Conservation (phyloP, 1,139 yeast species). For the Candida sanyaensis region DNA sequence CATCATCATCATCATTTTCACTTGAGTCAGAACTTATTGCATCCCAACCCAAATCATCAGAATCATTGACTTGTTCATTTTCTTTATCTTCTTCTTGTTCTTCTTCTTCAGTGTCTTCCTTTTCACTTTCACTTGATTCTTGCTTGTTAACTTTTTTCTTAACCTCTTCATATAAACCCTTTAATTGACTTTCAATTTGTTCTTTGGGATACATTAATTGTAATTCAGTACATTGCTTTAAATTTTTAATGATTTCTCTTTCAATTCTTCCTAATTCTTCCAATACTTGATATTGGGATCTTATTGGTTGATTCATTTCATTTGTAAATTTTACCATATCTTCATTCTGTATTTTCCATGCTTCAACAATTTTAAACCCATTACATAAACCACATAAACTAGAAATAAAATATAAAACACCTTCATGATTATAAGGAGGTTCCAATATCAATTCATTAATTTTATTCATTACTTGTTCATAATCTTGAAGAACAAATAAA, state of each 20-base stretch:
- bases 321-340: constrained; percentile 4
- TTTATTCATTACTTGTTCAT: constrained; percentile 25
- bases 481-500: constrained; percentile 29
- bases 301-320: constrained; percentile 7
- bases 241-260: constrained; percentile 21
- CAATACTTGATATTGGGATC: constrained; percentile 7
- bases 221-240: constrained; percentile 30
- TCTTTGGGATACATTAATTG: constrained; percentile 31
- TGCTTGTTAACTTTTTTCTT: neutral
- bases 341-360: constrained; percentile 5
- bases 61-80: neutral
- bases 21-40: constrained; percentile 10
- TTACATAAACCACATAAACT: constrained; percentile 29
- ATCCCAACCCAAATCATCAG: constrained; percentile 10
- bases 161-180: constrained; percentile 1
- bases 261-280: constrained; percentile 15
- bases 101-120: constrained; percentile 8
- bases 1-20: neutral
- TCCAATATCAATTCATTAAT: constrained; percentile 43
- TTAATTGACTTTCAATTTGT: constrained; percentile 20
- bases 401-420: constrained; percentile 37
- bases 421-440: constrained; percentile 49
- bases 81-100: constrained; percentile 7
- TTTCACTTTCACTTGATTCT: constrained; percentile 2
- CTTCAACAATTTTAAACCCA: constrained; percentile 16